phyloP scores from a whole-genome alignment of 345 rosid genomes.

The Hibiscus tridactylites region DNA sequence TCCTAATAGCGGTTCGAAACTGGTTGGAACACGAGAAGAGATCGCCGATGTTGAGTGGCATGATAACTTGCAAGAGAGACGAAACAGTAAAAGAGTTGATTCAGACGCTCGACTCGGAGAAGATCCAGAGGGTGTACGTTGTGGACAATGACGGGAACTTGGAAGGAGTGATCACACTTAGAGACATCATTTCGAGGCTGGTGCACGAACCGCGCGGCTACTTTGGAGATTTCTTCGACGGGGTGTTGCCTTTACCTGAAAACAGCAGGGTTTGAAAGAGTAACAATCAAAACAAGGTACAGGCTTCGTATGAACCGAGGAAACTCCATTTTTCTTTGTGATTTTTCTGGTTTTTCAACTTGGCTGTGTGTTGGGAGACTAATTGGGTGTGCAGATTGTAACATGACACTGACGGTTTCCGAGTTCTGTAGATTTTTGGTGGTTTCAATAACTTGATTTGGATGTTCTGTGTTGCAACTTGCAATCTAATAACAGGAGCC shows the following conservation, averaged over 20 bases:
- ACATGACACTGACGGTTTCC: not conserved
- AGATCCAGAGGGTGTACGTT: slow-evolving; percentile 73
- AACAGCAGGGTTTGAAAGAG: slow-evolving; percentile 62
- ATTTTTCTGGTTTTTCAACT: not conserved
- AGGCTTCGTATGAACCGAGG: slow-evolving; percentile 1
- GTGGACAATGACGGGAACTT: slow-evolving; percentile 73
- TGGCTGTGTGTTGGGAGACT: not conserved
- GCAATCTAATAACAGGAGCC: slow-evolving; percentile 15
- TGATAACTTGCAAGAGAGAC: slow-evolving; percentile 65
- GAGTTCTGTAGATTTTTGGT: slow-evolving; percentile 13
- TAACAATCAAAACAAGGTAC: not conserved
- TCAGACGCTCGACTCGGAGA: slow-evolving; percentile 51
- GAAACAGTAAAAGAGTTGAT: slow-evolving; percentile 71
- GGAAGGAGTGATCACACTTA: slow-evolving; percentile 84
- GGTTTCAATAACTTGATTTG: slow-evolving; percentile 4
- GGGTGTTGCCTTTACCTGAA: slow-evolving; percentile 67
- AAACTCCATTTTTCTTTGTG: not conserved
- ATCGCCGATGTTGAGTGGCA: slow-evolving; percentile 46
- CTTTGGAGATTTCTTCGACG: slow-evolving; percentile 96
- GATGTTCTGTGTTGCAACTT: not conserved
- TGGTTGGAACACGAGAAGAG: slow-evolving; percentile 46
- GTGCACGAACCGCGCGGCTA: slow-evolving; percentile 92
- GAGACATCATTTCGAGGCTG: slow-evolving; percentile 85
- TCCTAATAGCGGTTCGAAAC: slow-evolving; percentile 54
- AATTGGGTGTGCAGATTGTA: slow-evolving; percentile 17